phyloP scores from a whole-genome alignment of 108 stramenopile species.

The Nitzschia inconspicua region DNA sequence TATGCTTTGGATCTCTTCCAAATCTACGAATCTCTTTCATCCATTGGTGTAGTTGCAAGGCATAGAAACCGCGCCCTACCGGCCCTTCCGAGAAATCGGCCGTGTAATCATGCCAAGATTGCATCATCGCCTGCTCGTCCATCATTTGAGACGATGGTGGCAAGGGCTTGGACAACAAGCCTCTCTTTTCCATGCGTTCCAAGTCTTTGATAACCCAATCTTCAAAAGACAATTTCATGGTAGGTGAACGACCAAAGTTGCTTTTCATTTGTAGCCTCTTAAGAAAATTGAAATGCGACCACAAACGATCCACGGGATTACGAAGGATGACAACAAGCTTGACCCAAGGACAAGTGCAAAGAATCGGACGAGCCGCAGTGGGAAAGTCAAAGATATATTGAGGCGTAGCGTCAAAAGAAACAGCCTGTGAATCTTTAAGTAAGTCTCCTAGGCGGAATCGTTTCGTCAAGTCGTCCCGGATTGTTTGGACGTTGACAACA shows the following conservation, averaged over 20 bases:
- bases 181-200: not conserved
- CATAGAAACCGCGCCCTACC: conserved; percentile 19
- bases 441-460: no score
- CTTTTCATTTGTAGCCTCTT: no score
- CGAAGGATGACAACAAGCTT: conserved; percentile 69
- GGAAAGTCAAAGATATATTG: conserved; percentile 22
- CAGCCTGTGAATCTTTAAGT: not conserved
- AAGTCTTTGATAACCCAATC: conserved; percentile 1
- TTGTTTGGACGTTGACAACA: no score
- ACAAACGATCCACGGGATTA: conserved; percentile 62
- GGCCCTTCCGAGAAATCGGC: not conserved
- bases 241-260: no score
- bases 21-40: conserved; percentile 9
- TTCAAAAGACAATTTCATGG: conserved; percentile 1
- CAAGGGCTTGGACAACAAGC: not conserved
- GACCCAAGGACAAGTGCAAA: conserved; percentile 34
- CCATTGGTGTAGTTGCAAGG: conserved; percentile 27
- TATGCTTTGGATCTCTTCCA: conserved; percentile 15
- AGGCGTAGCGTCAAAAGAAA: conserved; percentile 23
- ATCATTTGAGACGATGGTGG: not conserved
- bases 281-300: conserved; percentile 66
- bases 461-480: no score
- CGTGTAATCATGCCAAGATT: not conserved
- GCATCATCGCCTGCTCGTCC: not conserved
- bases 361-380: conserved; percentile 4